phyloP scores from a whole-genome alignment of 148 eudicot species.

The Hydrangea macrophylla region DNA sequence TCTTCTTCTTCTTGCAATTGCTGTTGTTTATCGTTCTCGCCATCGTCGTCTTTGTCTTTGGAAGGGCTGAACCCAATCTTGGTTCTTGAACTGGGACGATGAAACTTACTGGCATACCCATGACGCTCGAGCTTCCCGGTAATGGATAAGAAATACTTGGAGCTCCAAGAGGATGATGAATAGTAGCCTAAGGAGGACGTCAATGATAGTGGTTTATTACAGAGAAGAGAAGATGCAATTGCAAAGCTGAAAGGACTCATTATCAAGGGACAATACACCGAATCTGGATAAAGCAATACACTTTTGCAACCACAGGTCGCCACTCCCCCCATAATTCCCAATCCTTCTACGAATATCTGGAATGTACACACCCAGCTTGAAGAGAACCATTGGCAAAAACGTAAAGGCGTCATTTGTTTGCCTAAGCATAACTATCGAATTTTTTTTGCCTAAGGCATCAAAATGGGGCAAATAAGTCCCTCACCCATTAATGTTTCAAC shows the following conservation, averaged over 20 bases:
- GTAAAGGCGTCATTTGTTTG: no score
- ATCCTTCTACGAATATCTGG: no score
- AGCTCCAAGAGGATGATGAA: not conserved
- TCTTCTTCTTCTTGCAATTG: not conserved
- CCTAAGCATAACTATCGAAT: no score
- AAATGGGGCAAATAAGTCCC: no score
- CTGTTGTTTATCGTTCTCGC: not conserved
- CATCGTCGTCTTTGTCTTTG: not conserved
- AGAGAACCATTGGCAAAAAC: no score
- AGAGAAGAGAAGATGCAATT: not conserved
- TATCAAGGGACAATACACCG: not conserved
- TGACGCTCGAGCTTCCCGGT: not conserved
- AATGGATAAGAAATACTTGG: not conserved
- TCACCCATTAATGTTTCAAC: no score
- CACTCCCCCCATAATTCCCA: not conserved
- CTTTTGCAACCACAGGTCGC: slow-evolving; percentile 2
- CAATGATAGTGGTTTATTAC: not conserved
- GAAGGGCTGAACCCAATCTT: not conserved
- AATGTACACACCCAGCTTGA: no score
- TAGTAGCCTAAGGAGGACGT: not conserved
- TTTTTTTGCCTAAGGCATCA: no score
- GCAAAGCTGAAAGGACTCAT: not conserved
- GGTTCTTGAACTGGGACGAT: not conserved
- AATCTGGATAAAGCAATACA: slow-evolving; percentile 6
- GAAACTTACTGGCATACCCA: not conserved